Percentiles rank a stretch among this genome's conserved stretches.
Evolutionary conservation across 495 filamentous ascomycete species (phyloP).

Genomic region (Parathielavia appendiculata): DNA sequence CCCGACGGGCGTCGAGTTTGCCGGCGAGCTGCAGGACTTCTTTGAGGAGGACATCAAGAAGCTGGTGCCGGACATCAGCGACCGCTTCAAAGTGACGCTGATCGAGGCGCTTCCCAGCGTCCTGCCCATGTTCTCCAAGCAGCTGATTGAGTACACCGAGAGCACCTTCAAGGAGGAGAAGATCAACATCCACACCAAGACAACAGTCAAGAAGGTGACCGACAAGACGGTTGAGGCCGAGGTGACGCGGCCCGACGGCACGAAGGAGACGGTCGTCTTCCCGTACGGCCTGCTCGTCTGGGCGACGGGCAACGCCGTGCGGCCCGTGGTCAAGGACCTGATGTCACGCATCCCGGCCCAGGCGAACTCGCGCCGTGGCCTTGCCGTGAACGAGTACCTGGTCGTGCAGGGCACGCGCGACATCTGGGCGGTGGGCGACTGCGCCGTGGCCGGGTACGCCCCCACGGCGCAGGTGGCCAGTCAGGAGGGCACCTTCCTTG

Average conservation of each 20-base stretch:
- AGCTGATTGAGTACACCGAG: conserved; percentile 98
- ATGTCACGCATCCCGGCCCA: conserved; percentile 91
- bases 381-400: conserved; percentile 96
- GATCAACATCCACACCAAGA: conserved; percentile 95
- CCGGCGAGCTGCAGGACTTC: conserved; percentile 97
- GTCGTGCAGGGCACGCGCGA: conserved; percentile 96
- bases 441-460: conserved; percentile 92
- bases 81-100: conserved; percentile 93
- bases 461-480: conserved; percentile 95
- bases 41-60: conserved; percentile 96
- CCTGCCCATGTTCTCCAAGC: conserved; percentile 97
- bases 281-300: conserved; percentile 96
- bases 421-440: conserved; percentile 81
- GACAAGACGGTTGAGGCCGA: conserved; percentile 94
- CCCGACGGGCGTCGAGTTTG: conserved; percentile 96
- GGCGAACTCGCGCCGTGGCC: conserved; percentile 87
- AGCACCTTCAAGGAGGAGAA: conserved; percentile 98
- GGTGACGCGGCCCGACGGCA: conserved; percentile 76
- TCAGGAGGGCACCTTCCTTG: conserved; percentile 94
- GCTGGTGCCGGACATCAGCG: conserved; percentile 90
- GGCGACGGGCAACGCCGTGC: conserved; percentile 95
- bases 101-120: conserved; percentile 98
- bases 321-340: conserved; percentile 80
- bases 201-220: conserved; percentile 96
- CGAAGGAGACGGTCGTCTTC: conserved; percentile 71